Conservation (phyloP, 2,329 filamentous ascomycete genomes). For the Hysterium pulicare region DNA sequence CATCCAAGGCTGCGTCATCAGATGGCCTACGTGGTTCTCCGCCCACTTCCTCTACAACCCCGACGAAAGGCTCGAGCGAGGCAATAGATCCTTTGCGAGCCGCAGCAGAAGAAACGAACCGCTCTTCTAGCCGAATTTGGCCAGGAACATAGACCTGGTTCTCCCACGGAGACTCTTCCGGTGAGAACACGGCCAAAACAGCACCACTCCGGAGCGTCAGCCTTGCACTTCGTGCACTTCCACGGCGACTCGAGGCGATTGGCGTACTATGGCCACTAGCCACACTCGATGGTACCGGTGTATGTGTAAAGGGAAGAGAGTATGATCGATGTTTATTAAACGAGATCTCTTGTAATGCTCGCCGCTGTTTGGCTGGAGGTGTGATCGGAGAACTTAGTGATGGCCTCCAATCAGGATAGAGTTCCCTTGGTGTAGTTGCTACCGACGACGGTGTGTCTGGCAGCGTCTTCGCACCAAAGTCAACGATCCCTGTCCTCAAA, state of each 20-base stretch:
- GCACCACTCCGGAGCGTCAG: slow-evolving; percentile 26
- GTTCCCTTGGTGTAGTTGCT: slow-evolving; percentile 25
- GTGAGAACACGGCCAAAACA: slow-evolving; percentile 31
- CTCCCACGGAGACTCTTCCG: slow-evolving; percentile 32
- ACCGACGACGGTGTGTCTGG: slow-evolving; percentile 26
- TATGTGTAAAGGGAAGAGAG: slow-evolving; percentile 15
- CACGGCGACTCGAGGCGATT: slow-evolving; percentile 1
- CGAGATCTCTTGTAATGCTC: slow-evolving; percentile 3
- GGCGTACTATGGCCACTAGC: not conserved
- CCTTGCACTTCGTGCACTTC: slow-evolving; percentile 5
- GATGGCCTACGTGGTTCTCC: slow-evolving; percentile 20
- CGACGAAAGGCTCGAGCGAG: slow-evolving; percentile 35
- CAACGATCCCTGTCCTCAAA: slow-evolving; percentile 22
- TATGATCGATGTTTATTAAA: slow-evolving; percentile 9
- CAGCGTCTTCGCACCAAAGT: slow-evolving; percentile 13
- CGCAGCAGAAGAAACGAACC: slow-evolving; percentile 17
- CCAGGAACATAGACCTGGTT: slow-evolving; percentile 40
- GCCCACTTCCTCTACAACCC: slow-evolving; percentile 10
- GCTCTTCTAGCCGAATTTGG: slow-evolving; percentile 39
- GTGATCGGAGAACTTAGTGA: slow-evolving; percentile 7
- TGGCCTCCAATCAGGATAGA: slow-evolving; percentile 18
- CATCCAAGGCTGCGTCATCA: slow-evolving; percentile 36
- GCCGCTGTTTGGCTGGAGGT: slow-evolving; percentile 1
- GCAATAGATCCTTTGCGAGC: slow-evolving; percentile 41
- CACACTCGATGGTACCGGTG: slow-evolving; percentile 3